Percentiles rank a stretch among this genome's conserved stretches.
Evolutionary conservation across 2,329 filamentous ascomycete genomes (phyloP).

Genomic region (Neonectria hederae): DNA sequence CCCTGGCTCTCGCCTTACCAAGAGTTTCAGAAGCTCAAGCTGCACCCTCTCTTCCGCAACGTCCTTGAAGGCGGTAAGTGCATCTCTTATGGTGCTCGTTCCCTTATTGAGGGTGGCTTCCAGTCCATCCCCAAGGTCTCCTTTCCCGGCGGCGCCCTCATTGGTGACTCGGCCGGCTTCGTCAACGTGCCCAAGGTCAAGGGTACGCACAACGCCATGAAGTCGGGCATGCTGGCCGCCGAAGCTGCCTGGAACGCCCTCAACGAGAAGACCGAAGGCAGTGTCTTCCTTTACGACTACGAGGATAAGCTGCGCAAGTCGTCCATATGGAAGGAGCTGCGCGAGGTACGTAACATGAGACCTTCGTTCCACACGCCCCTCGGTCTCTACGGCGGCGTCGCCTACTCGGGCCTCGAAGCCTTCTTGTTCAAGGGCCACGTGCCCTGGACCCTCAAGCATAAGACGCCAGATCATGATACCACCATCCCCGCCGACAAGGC

Average conservation of each 20-base stretch:
- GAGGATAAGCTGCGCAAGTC: constrained; percentile 88
- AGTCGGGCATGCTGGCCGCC: constrained; percentile 94
- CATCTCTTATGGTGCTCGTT: constrained; percentile 93
- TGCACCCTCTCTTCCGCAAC: constrained; percentile 87
- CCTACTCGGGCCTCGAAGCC: constrained; percentile 94
- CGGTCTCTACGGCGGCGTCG: constrained; percentile 86
- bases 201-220: constrained; percentile 97
- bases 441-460: constrained; percentile 94
- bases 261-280: constrained; percentile 62
- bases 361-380: constrained; percentile 91
- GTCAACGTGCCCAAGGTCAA: constrained; percentile 99
- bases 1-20: constrained; percentile 95
- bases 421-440: constrained; percentile 84
- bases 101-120: constrained; percentile 93
- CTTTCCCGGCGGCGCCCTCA: constrained; percentile 93
- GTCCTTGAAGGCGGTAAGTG: constrained; percentile 97
- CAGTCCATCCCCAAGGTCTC: constrained; percentile 97
- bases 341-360: constrained; percentile 96
- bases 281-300: constrained; percentile 94
- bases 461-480: constrained; percentile 76
- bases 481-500: constrained; percentile 84
- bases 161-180: constrained; percentile 96
- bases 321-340: constrained; percentile 91
- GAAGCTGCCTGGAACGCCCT: constrained; percentile 89
- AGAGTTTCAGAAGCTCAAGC: constrained; percentile 99